Base-by-base conservation (phyloP, 164 flowering plant genomes). In the Annona squamosa region DNA sequence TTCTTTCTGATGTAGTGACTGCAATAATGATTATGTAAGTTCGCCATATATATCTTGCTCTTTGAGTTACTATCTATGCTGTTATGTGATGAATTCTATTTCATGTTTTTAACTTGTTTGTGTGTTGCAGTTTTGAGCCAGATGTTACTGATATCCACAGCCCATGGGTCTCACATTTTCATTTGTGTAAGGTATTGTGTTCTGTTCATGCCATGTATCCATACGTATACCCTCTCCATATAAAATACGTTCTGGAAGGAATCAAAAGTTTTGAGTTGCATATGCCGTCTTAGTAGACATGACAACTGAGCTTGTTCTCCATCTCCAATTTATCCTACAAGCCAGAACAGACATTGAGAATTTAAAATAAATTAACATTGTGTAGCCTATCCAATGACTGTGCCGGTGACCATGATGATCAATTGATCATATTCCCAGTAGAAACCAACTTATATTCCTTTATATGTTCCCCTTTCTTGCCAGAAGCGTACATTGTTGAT, bases 81-180 rank as follows among this genome's bases (percentile, higher is more conserved):
- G 26, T 41, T 59, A 61, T 26, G n/a, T 3, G 72, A 5, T 61
- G n/a, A 57, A 46, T 5, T 48, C 43, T 64, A 45, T n/a, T 73
- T 5, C 37, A 48, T 13, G 68, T 42, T 37, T 41, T 71, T 37
- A 56, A 19, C 56, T 62, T 73, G 52, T 72, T 77, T 77, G 41
- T 73, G 37, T 71, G 76, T 3, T 74, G 63, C 80, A 91, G 94
- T 71, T 89, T 81, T 46, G 84, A 84, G 26, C 79, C 82, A 71
- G 72, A 67, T 41, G 56, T 19, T 57, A 43, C 65, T 57, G 13
- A 63, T 62, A 73, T 42, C 3, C 75, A 42, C 62, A 83, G 91
- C 79, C 90, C 94, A 61, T 92, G 97, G 97, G 85, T 89, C 68
- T 87, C 91, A 83, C 97, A 93, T 80, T 90, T 93, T 75, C 93